These are phyloP conservation scores for Aspergillus brasiliensis DNA, from an alignment of 2,329 filamentous ascomycete species.

Conservation along the genomic window DNA sequence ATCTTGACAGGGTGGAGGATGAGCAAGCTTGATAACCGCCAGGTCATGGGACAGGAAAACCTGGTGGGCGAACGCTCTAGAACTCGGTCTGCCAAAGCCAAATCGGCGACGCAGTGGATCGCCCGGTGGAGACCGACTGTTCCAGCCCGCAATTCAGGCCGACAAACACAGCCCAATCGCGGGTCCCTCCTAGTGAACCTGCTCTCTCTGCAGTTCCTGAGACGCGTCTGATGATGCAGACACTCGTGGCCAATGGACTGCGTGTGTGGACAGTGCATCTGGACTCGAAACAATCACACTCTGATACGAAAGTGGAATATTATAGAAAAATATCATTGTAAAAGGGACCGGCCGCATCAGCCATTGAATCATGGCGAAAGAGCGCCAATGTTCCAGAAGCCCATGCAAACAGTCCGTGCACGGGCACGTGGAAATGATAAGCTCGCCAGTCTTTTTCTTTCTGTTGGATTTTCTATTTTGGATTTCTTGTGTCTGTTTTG, in stretches of 20 bases:
- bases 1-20: neutral
- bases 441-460: neutral
- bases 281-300: no score
- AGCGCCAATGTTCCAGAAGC: neutral
- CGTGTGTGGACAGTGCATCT: no score
- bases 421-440: slow-evolving; percentile 6
- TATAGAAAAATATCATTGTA: neutral
- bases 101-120: slow-evolving; percentile 1
- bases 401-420: neutral
- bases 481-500: neutral
- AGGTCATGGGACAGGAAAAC: slow-evolving; percentile 8
- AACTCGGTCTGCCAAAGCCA: slow-evolving; percentile 2
- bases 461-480: neutral
- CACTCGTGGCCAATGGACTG: no score
- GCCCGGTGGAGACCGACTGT: neutral
- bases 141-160: slow-evolving; percentile 8
- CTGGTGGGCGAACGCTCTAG: slow-evolving; percentile 4
- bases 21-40: neutral
- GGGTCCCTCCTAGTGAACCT: neutral
- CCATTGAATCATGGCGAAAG: neutral
- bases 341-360: neutral
- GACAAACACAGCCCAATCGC: slow-evolving; percentile 8
- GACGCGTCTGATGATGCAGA: neutral
- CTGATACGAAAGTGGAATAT: neutral
- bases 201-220: neutral